These are phyloP conservation scores for Globisporangium paroecandrum DNA, from an alignment of 352 stramenopile species.

Conservation along the genomic window DNA sequence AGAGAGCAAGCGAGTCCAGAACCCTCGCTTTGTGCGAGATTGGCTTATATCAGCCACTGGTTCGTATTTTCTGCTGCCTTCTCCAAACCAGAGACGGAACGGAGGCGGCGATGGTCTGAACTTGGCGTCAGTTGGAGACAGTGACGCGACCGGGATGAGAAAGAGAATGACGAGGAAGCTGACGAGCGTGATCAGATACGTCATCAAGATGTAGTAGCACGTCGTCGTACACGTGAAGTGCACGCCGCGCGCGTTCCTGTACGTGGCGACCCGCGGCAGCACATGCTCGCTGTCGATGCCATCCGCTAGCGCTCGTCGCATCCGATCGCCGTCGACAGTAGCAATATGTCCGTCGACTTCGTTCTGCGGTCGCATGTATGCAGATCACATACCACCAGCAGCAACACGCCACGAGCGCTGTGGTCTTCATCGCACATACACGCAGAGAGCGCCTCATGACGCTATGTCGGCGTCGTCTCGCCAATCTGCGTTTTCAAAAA, in stretches of 20 bases:
- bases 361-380: neutral
- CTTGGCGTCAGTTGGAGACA: slow-evolving; percentile 5
- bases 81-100: slow-evolving; percentile 34
- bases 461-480: neutral
- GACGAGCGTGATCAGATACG: slow-evolving; percentile 30
- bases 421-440: neutral
- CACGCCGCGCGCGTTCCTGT: slow-evolving; percentile 58
- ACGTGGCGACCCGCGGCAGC: slow-evolving; percentile 31
- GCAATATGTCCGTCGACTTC: neutral
- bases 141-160: slow-evolving; percentile 34
- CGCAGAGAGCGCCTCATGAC: neutral
- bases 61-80: slow-evolving; percentile 1
- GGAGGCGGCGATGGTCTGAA: slow-evolving; percentile 17
- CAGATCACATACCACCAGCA: neutral
- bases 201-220: slow-evolving; percentile 38
- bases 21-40: neutral
- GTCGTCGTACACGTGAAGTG: slow-evolving; percentile 44
- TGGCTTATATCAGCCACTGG: neutral
- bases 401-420: neutral
- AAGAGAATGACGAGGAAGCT: slow-evolving; percentile 37
- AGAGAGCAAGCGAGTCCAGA: neutral
- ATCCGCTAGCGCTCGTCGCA: neutral
- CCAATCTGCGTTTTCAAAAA: neutral
- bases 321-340: neutral
- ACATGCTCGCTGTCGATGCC: slow-evolving; percentile 5